Evolutionary conservation across 2,329 filamentous ascomycete genomes (phyloP).

Genomic region (Xylaria sp.): DNA sequence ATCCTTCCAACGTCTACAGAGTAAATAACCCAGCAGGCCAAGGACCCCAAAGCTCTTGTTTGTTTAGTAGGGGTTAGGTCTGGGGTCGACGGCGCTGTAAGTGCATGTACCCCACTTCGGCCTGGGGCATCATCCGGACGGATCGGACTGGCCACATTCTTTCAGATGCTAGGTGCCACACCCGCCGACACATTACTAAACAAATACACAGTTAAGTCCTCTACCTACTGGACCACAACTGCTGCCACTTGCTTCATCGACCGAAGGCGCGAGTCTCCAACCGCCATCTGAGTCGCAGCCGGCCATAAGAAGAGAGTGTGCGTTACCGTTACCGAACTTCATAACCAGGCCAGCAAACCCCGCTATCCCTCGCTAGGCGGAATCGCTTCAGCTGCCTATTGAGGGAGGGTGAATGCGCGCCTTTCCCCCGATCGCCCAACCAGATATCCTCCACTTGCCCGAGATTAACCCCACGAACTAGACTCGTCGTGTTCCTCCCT

Average conservation of each 20-base stretch:
- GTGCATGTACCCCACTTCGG: conserved; percentile 12
- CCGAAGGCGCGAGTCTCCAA: neutral
- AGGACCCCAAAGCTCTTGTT: conserved; percentile 14
- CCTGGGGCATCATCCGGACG: conserved; percentile 19
- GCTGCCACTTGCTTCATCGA: conserved; percentile 17
- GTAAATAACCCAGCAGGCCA: neutral
- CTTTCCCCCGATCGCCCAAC: conserved; percentile 37
- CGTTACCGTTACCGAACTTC: conserved; percentile 3
- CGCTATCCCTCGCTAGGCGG: conserved; percentile 9
- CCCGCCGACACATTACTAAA: conserved; percentile 17
- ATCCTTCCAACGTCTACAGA: conserved; percentile 10
- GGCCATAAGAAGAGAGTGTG: conserved; percentile 4
- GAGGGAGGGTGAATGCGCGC: conserved; percentile 18
- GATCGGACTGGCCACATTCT: conserved; percentile 25
- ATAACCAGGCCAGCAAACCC: conserved; percentile 9
- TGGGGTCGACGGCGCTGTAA: conserved; percentile 7
- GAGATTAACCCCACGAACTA: conserved; percentile 33
- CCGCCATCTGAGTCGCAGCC: conserved; percentile 7
- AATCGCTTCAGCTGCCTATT: conserved; percentile 13
- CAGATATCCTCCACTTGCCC: conserved; percentile 38
- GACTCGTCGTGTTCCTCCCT: conserved; percentile 9
- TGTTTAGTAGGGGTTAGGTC: conserved; percentile 9
- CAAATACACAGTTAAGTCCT: conserved; percentile 14
- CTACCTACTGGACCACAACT: conserved; percentile 19
- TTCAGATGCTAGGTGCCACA: too few species aligned